Conservation (phyloP, 805 yeast species). For the Schwanniomyces yamadae region DNA sequence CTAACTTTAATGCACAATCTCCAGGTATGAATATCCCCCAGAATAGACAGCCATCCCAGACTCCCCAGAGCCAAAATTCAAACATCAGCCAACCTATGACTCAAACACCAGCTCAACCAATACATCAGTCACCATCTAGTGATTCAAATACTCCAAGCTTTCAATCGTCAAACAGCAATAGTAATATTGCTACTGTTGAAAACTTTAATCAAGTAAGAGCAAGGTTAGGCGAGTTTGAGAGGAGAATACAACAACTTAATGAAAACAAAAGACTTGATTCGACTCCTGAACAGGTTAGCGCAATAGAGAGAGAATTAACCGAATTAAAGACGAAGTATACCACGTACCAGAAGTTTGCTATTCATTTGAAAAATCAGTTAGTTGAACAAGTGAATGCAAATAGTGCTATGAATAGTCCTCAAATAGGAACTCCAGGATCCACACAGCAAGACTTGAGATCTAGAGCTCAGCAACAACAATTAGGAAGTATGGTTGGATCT, state of each 20-base stretch:
- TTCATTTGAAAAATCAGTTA: conserved; percentile 44
- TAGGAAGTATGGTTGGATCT: conserved; percentile 2
- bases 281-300: conserved; percentile 44
- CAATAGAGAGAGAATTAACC: conserved; percentile 48
- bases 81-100: conserved; percentile 1
- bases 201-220: conserved; percentile 44
- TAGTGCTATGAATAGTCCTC: conserved; percentile 7
- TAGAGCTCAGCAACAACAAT: conserved; percentile 5
- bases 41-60: not conserved
- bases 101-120: conserved; percentile 4
- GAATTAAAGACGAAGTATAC: conserved; percentile 47
- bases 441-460: conserved; percentile 9
- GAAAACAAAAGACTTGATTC: conserved; percentile 44
- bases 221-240: conserved; percentile 48
- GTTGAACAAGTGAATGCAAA: conserved; percentile 24
- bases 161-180: conserved; percentile 7
- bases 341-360: conserved; percentile 51
- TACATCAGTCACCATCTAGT: conserved; percentile 6
- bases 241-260: conserved; percentile 50
- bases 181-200: conserved; percentile 32
- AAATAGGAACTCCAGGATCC: conserved; percentile 9
- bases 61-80: conserved; percentile 7
- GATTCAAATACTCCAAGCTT: not conserved
- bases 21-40: conserved; percentile 1
- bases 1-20: conserved; percentile 1